Evolutionary conservation across 1,139 yeast genomes (phyloP).

Genomic region (Saccharomyces hybrid): DNA sequence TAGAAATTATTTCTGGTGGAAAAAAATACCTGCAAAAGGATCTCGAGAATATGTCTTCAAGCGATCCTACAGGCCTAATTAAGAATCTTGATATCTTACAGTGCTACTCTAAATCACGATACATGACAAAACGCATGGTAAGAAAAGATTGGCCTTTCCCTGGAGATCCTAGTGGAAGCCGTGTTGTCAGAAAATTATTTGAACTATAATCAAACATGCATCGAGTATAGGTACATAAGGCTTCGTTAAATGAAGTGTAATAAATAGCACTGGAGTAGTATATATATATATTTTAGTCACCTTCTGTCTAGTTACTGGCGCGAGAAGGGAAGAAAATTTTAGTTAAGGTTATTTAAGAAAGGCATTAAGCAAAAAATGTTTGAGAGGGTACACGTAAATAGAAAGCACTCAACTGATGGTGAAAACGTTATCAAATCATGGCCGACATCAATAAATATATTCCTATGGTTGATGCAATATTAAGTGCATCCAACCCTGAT

Average conservation of each 20-base stretch:
- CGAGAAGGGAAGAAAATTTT: not conserved
- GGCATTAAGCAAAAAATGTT: not conserved
- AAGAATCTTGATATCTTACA: conserved; percentile 34
- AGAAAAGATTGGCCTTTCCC: conserved; percentile 26
- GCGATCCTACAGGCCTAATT: conserved; percentile 16
- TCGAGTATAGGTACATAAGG: no score
- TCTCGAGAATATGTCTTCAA: conserved; percentile 10
- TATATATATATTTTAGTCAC: not conserved
- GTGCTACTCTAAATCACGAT: conserved; percentile 26
- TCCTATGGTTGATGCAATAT: conserved; percentile 70
- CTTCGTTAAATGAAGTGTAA: no score
- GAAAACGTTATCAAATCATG: not conserved
- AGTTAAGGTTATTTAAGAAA: not conserved
- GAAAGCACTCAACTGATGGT: not conserved
- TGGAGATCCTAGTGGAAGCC: conserved; percentile 24
- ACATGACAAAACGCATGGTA: conserved; percentile 26
- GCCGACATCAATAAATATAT: conserved; percentile 34
- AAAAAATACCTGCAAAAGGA: conserved; percentile 22
- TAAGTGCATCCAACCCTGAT: conserved; percentile 66
- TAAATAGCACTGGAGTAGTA: not conserved
- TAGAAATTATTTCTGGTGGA: conserved; percentile 28
- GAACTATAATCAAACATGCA: conserved; percentile 19
- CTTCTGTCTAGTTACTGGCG: not conserved
- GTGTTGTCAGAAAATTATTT: conserved; percentile 31
- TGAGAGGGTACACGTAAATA: not conserved